These are phyloP conservation scores for Orbilia quercus DNA, from an alignment of 2,329 filamentous ascomycete species.

Conservation along the genomic window DNA sequence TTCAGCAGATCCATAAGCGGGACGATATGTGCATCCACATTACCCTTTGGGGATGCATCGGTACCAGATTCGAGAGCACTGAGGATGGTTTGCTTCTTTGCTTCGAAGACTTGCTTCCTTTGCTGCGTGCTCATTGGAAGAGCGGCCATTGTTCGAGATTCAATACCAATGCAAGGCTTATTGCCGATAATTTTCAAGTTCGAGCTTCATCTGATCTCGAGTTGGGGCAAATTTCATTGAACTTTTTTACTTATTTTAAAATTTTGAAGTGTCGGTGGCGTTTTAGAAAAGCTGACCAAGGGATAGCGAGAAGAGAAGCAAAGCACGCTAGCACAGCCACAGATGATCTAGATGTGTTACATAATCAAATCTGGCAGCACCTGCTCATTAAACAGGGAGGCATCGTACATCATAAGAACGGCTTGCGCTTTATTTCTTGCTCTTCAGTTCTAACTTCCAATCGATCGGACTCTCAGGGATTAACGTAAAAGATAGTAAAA, in stretches of 20 bases:
- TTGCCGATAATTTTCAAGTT: not conserved
- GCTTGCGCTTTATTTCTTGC: too few relatives aligned
- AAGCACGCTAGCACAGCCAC: too few relatives aligned
- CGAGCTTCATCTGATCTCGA: not conserved
- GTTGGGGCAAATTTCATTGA: not conserved
- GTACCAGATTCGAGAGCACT: constrained; percentile 75
- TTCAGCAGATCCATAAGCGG: constrained; percentile 84
- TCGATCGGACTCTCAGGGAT: too few relatives aligned
- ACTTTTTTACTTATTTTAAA: too few relatives aligned
- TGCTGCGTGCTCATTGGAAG: constrained; percentile 5
- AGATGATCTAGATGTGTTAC: constrained; percentile 2
- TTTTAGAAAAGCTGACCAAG: too few relatives aligned
- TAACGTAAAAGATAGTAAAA: too few relatives aligned
- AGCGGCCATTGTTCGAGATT: too few relatives aligned
- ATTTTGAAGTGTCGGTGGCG: too few relatives aligned
- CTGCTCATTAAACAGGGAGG: too few relatives aligned
- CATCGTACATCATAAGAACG: too few relatives aligned
- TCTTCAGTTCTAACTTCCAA: too few relatives aligned
- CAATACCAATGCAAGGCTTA: not conserved
- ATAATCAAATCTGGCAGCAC: not conserved
- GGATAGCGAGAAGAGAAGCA: too few relatives aligned
- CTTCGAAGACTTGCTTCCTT: constrained; percentile 48
- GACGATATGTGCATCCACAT: constrained; percentile 81
- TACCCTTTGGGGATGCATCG: constrained; percentile 89
- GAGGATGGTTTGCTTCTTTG: constrained; percentile 77